Conservation (phyloP, 1,284 basidiomycete species). For the Ustilago crameri region DNA sequence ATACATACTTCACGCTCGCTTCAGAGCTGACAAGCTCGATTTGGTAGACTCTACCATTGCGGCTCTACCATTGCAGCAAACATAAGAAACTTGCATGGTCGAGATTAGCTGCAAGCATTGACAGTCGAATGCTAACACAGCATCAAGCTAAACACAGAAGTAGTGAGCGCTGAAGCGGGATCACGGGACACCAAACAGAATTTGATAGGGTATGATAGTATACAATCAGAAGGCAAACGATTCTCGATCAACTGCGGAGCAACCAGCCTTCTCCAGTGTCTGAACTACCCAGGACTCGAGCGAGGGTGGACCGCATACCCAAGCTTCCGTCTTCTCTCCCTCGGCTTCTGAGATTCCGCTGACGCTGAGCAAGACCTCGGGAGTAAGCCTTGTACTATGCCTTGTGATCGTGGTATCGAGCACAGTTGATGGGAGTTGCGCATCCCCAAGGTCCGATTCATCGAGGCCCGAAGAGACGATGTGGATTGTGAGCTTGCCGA, state of each 20-base stretch:
- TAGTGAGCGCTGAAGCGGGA: too few species aligned
- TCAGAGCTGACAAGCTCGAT: too few species aligned
- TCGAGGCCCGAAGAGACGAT: slow-evolving; percentile 25
- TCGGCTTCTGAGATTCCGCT: not conserved
- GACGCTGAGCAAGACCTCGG: slow-evolving; percentile 11
- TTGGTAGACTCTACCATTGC: not conserved
- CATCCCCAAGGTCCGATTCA: not conserved
- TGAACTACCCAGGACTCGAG: slow-evolving; percentile 17
- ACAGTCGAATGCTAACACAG: too few species aligned
- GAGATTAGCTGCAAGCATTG: too few species aligned
- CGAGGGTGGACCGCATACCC: slow-evolving; percentile 31
- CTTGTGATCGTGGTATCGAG: slow-evolving; percentile 5
- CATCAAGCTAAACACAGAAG: too few species aligned
- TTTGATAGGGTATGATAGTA: too few species aligned
- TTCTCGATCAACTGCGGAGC: slow-evolving; percentile 24
- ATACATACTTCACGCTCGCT: not conserved
- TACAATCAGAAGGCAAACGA: slow-evolving; percentile 26
- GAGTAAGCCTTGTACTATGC: slow-evolving; percentile 15
- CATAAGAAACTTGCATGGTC: too few species aligned
- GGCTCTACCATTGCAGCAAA: not conserved
- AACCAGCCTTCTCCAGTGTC: slow-evolving; percentile 20
- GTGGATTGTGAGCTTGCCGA: slow-evolving; percentile 15
- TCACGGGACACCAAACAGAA: too few species aligned
- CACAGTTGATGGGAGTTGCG: not conserved
- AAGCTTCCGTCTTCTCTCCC: slow-evolving; percentile 16